Percentiles rank a stretch among this genome's conserved stretches.
These are phyloP conservation scores for Gentiana straminea DNA, from an alignment of 257 asterid species.

Conservation along the genomic window DNA sequence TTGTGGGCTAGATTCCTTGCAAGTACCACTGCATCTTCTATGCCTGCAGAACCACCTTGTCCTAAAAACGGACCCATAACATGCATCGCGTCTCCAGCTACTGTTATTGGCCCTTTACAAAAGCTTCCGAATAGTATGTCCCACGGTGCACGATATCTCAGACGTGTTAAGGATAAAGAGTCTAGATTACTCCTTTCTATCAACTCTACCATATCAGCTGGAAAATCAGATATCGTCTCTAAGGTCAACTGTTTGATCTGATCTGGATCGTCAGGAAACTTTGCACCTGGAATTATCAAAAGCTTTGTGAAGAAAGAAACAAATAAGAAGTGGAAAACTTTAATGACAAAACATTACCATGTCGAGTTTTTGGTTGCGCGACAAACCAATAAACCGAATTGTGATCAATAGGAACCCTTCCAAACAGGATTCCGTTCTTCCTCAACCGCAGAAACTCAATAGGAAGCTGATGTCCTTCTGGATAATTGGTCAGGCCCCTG, in stretches of 20 bases:
- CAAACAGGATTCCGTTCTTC: slow-evolving; percentile 12
- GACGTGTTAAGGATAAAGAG: slow-evolving; percentile 17
- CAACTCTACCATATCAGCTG: slow-evolving; percentile 19
- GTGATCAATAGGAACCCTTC: slow-evolving; percentile 23
- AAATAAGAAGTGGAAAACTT: no score
- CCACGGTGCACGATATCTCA: slow-evolving; percentile 35
- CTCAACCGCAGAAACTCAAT: slow-evolving; percentile 17
- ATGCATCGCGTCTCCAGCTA: slow-evolving; percentile 43
- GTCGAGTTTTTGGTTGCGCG: slow-evolving; percentile 5
- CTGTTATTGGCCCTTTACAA: slow-evolving; percentile 18
- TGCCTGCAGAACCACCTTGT: slow-evolving; percentile 30
- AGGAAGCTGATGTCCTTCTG: slow-evolving; percentile 19
- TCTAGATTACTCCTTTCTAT: slow-evolving; percentile 18
- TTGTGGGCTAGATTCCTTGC: slow-evolving; percentile 24
- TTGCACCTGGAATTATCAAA: slow-evolving; percentile 6
- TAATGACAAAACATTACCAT: slow-evolving; percentile 8
- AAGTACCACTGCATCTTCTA: slow-evolving; percentile 36
- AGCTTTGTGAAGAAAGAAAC: neutral
- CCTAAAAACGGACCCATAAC: slow-evolving; percentile 36
- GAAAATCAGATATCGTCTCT: slow-evolving; percentile 11
- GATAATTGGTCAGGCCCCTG: slow-evolving; percentile 28
- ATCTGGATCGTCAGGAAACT: slow-evolving; percentile 19
- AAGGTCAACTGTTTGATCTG: slow-evolving; percentile 16
- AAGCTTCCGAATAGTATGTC: slow-evolving; percentile 20
- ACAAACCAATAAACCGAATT: slow-evolving; percentile 26